A percentile compares a stretch with the other conserved stretches of the same genome.
Evolutionary conservation across 108 stramenopile species (phyloP).

Genomic region (Discostella stelligeroides): DNA sequence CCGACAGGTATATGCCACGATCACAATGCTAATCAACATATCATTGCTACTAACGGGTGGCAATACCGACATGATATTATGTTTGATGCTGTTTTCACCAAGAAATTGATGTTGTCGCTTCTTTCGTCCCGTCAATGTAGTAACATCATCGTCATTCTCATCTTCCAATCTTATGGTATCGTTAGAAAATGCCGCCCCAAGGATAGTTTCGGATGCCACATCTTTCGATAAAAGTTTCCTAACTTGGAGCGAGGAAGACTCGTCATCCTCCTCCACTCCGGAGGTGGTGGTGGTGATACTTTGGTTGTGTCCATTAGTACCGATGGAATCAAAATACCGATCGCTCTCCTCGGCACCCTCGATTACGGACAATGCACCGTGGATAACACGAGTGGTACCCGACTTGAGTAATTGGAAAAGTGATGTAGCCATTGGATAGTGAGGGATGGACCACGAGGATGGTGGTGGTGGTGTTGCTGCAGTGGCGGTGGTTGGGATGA

Average conservation of each 20-base stretch:
- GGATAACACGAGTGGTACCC: constrained; percentile 1
- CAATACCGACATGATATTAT: too few species aligned
- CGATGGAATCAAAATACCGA: neutral
- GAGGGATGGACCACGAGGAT: constrained; percentile 4
- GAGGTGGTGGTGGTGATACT: too few species aligned
- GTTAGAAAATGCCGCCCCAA: neutral
- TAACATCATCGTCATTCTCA: neutral
- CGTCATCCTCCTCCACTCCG: constrained; percentile 12
- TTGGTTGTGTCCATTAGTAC: too few species aligned
- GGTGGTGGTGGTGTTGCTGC: neutral
- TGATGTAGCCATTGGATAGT: neutral
- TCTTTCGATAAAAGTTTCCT: neutral
- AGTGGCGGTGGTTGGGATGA: neutral
- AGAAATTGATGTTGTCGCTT: neutral
- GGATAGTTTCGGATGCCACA: neutral
- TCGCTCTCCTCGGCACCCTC: constrained; percentile 4
- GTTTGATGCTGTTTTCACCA: too few species aligned
- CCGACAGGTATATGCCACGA: constrained; percentile 12
- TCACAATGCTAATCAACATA: constrained; percentile 10
- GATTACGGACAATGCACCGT: neutral
- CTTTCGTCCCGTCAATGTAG: neutral
- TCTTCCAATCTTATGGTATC: constrained; percentile 4
- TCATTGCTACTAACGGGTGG: neutral
- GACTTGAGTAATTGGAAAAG: neutral
- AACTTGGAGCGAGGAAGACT: neutral